Evolutionary conservation across 2,329 filamentous ascomycete species (phyloP), one percentile per base, ranked within the genome.

Genomic region (Sarocladium kiliense): DNA sequence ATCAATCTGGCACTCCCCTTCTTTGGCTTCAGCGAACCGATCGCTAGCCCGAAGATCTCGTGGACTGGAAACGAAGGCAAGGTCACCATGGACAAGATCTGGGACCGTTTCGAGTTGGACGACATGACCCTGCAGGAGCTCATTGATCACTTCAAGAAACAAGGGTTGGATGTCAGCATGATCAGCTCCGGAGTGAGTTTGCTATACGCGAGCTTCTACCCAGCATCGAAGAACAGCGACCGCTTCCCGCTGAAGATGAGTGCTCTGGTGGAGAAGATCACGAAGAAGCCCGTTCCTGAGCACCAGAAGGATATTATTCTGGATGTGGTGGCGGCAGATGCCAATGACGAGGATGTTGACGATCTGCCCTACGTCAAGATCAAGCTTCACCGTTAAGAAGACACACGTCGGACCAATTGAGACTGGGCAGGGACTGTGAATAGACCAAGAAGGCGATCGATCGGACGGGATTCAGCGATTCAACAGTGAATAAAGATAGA

Each of bases 11-110:
- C 94, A 1, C 77, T 99, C 60, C 94, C 94, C 1, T 97, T 99
- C 81, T 96, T 99, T 64, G 93, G 93, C 37, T 99, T 99, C 81
- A 96, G 91, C 66, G 94, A 99, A 74, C 94, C 94, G 2, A 95
- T 99, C 64, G 86, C 86, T 4, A 96, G 91, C 63, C 91, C 92
- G 27, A 97, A 97, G 81, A 89, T 93, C 60, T 89, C 84, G 65
- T 99, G 97, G 75, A 77, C 85, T 67, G 88, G 91, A 21, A 87
- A 86, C 54, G 74, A 89, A 41, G 89, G 88, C 66, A 87, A 88
- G 63, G 89, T 96, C 18, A 84, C 80, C 23, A 85, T 99, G 64
- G 94, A 99, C 77, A 95, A 95, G 78, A 87, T 99, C 55, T 99
- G 94, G 94, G 94, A 97, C 72, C 88, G 94, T 37, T 97, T 97